These are phyloP conservation scores for Oryza brachyantha DNA, from an alignment of 176 grass and related monocot species.

Conservation along the genomic window DNA sequence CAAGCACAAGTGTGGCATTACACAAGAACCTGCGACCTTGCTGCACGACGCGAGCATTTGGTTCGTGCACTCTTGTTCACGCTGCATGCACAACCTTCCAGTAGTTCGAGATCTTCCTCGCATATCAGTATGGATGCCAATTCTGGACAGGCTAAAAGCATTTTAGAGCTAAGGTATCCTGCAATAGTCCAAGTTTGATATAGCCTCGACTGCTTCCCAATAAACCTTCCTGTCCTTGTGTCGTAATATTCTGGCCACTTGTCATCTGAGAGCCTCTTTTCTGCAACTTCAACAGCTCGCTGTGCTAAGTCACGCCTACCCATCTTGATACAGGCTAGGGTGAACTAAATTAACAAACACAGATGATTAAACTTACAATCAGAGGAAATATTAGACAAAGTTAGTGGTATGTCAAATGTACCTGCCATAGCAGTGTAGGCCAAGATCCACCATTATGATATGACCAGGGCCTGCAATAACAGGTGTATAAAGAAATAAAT, in stretches of 20 bases:
- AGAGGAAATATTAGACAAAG: not conserved
- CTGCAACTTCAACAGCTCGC: slow-evolving; percentile 73
- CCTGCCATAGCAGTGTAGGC: slow-evolving; percentile 96
- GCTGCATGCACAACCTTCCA: slow-evolving; percentile 89
- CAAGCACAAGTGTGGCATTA: slow-evolving; percentile 39
- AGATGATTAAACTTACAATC: slow-evolving; percentile 12
- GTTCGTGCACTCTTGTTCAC: slow-evolving; percentile 72
- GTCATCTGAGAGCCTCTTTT: slow-evolving; percentile 80
- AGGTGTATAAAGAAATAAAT: slow-evolving; percentile 12
- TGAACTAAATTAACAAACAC: slow-evolving; percentile 61
- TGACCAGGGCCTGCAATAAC: slow-evolving; percentile 70
- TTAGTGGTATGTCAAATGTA: slow-evolving; percentile 23
- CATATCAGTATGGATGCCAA: slow-evolving; percentile 71
- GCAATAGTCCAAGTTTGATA: slow-evolving; percentile 96
- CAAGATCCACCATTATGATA: slow-evolving; percentile 96
- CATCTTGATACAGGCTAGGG: slow-evolving; percentile 97
- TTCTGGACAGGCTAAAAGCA: slow-evolving; percentile 77
- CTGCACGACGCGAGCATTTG: slow-evolving; percentile 85
- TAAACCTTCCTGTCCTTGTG: slow-evolving; percentile 81
- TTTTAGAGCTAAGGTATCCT: slow-evolving; percentile 83
- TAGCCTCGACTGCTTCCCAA: slow-evolving; percentile 79
- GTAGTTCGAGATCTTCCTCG: slow-evolving; percentile 91
- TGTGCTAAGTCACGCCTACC: slow-evolving; percentile 76
- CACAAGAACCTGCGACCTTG: slow-evolving; percentile 83
- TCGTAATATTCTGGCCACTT: slow-evolving; percentile 97